These are phyloP conservation scores for Carex cristatella DNA, from an alignment of 176 grass and related monocot genomes.

Conservation along the genomic window DNA sequence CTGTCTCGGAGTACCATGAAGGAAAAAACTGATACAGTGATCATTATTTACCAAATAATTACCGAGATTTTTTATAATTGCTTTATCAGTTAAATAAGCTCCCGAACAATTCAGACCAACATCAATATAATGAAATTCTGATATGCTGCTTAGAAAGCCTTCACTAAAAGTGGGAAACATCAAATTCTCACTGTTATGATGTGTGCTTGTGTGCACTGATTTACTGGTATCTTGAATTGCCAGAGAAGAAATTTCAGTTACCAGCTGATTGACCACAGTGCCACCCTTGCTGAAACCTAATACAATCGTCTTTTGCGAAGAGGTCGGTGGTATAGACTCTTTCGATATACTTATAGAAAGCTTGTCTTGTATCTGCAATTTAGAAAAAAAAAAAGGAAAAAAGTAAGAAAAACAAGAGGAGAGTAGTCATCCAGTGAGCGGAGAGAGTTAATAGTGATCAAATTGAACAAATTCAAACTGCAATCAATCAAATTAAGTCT, in stretches of 20 bases:
- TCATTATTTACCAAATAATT: slow-evolving; percentile 18
- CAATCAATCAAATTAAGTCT: no score
- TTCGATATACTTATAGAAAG: slow-evolving; percentile 17
- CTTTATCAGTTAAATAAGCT: slow-evolving; percentile 63
- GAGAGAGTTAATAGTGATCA: neutral
- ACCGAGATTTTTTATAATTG: slow-evolving; percentile 34
- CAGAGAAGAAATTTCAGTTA: slow-evolving; percentile 62
- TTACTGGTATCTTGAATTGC: slow-evolving; percentile 11
- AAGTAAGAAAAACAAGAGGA: neutral
- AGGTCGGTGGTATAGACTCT: slow-evolving; percentile 14
- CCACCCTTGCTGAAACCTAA: slow-evolving; percentile 94
- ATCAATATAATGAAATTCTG: slow-evolving; percentile 80
- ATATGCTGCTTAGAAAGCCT: slow-evolving; percentile 51
- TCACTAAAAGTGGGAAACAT: slow-evolving; percentile 38
- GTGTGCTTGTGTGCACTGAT: neutral
- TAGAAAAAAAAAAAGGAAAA: neutral
- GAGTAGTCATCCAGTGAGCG: neutral
- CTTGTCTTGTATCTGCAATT: slow-evolving; percentile 40
- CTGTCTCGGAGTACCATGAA: slow-evolving; percentile 62
- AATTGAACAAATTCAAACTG: no score
- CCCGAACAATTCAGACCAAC: slow-evolving; percentile 73
- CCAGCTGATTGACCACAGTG: slow-evolving; percentile 68
- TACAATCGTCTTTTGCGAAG: slow-evolving; percentile 47
- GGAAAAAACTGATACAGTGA: slow-evolving; percentile 32
- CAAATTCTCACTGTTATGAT: slow-evolving; percentile 11